Evolutionary conservation across 2,329 filamentous ascomycete genomes (phyloP), one percentile per base, ranked within the genome.

Genomic region (Colletotrichum phormii): DNA sequence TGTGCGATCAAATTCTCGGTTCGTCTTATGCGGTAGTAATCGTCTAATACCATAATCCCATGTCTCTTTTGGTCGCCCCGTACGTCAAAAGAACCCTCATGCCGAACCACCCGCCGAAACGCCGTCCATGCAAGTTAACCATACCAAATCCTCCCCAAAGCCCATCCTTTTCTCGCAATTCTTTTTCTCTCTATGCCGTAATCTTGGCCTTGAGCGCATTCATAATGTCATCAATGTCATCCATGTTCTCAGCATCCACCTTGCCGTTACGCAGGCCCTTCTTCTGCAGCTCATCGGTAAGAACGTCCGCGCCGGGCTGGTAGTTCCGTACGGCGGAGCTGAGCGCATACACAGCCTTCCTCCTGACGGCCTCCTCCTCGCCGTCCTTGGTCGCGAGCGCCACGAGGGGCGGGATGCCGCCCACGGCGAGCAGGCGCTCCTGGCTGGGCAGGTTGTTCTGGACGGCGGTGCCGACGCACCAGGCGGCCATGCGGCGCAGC

Each of bases 361-460:
- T 92, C 76, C 95, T 89, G 63, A 95, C 93, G 11, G 88, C 86
- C 70, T 87, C 84, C 65, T 89, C 85, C 75, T 92, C 85, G 71
- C 90, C 91, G 55, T 89, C 86, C 42, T 87, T 85, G 6, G 90
- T 88, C 22, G 88, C 89, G 75, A 98, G 80, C 62, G 87, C 86
- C 9, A 95, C 91, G 26, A 99, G 88, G 37, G 84, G 88, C 49
- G 92, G 89, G 35, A 98, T 86, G 3, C 92, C 94, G 37, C 93
- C 93, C 75, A 88, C 82, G 46, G 86, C 87, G 31, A 89, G 76
- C 67, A 91, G 82, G 64, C 90, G 90, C 84, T 97, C 94, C 84
- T 99, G 97, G 63, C 90, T 92, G 80, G 92, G 93, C 77, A 89
- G 88, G 82, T 99, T 98, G 85, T 99, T 99, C 87, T 98, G 95